phyloP scores from a whole-genome alignment of 2,329 filamentous ascomycete species.

The Basipetospora chlamydospora region DNA sequence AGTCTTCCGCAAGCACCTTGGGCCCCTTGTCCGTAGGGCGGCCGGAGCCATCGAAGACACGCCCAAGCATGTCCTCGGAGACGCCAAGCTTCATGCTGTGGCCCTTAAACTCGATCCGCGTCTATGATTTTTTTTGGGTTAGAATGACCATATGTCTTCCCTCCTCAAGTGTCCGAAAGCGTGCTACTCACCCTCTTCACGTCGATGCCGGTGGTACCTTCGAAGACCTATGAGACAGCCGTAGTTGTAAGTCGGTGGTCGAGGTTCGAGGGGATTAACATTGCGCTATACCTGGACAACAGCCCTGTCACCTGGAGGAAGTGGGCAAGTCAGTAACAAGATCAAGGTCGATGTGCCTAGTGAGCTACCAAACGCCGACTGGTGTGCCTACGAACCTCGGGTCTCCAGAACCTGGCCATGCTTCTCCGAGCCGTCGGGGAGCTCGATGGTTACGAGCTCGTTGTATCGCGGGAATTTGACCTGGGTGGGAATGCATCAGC shows the following conservation, averaged over 20 bases:
- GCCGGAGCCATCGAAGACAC: slow-evolving; percentile 96
- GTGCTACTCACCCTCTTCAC: slow-evolving; percentile 72
- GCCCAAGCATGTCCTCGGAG: slow-evolving; percentile 97
- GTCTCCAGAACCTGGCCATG: slow-evolving; percentile 95
- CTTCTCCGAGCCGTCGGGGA: slow-evolving; percentile 86
- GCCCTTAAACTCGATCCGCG: slow-evolving; percentile 92
- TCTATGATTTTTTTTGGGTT: slow-evolving; percentile 35
- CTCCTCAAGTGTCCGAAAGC: not conserved
- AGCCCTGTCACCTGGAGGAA: slow-evolving; percentile 62
- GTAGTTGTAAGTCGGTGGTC: not conserved
- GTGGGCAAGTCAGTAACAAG: slow-evolving; percentile 2
- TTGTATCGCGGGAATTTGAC: slow-evolving; percentile 97
- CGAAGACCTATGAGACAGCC: slow-evolving; percentile 55
- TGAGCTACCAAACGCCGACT: not conserved
- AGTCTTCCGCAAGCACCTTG: slow-evolving; percentile 95
- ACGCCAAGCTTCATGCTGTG: slow-evolving; percentile 97
- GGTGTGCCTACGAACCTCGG: slow-evolving; percentile 50
- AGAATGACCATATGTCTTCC: slow-evolving; percentile 9
- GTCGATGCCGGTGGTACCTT: slow-evolving; percentile 93
- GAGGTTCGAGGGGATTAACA: slow-evolving; percentile 4
- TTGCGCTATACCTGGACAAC: slow-evolving; percentile 66
- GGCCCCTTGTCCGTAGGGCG: slow-evolving; percentile 98
- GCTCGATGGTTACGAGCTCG: slow-evolving; percentile 91
- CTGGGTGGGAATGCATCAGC: slow-evolving; percentile 28
- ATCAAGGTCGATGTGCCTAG: no score